Evolutionary conservation across 2,329 filamentous ascomycete genomes (phyloP).

Genomic region (Sclerotinia spermophila): DNA sequence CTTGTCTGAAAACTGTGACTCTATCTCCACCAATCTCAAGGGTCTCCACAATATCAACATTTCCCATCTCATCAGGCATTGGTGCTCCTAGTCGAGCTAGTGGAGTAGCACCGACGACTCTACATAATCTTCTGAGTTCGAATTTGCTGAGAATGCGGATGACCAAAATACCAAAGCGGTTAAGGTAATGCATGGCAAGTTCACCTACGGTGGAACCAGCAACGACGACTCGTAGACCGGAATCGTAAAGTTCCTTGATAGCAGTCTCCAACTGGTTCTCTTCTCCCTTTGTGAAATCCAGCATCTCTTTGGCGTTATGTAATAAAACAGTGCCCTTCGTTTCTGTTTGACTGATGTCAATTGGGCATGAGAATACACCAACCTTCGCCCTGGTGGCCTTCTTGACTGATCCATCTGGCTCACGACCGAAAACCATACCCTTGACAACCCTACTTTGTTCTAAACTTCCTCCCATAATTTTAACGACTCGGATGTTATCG

Average conservation of each 20-base stretch:
- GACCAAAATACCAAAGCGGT: conserved; percentile 91
- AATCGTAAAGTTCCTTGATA: conserved; percentile 95
- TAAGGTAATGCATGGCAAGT: conserved; percentile 94
- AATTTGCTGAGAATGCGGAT: conserved; percentile 99
- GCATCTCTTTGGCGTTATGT: conserved; percentile 97
- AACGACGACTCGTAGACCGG: conserved; percentile 85
- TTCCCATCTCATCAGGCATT: conserved; percentile 99
- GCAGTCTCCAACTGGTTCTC: conserved; percentile 84
- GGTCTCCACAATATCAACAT: conserved; percentile 91
- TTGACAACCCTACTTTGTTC: conserved; percentile 92
- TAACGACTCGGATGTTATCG: conserved; percentile 97
- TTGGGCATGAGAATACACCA: conserved; percentile 91
- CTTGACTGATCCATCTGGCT: conserved; percentile 89
- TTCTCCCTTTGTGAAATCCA: conserved; percentile 97
- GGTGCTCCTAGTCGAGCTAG: conserved; percentile 91
- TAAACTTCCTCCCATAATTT: conserved; percentile 97
- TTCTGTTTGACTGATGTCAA: conserved; percentile 94
- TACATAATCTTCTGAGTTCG: conserved; percentile 89
- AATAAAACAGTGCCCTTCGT: conserved; percentile 97
- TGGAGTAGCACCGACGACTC: conserved; percentile 95
- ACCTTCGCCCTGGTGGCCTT: conserved; percentile 93
- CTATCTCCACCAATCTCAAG: conserved; percentile 96
- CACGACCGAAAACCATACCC: conserved; percentile 97
- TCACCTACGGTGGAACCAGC: conserved; percentile 94
- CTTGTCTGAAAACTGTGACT: conserved; percentile 97